Evolutionary conservation across 345 rosid genomes (phyloP).

Genomic region (Sonneratia alba): DNA sequence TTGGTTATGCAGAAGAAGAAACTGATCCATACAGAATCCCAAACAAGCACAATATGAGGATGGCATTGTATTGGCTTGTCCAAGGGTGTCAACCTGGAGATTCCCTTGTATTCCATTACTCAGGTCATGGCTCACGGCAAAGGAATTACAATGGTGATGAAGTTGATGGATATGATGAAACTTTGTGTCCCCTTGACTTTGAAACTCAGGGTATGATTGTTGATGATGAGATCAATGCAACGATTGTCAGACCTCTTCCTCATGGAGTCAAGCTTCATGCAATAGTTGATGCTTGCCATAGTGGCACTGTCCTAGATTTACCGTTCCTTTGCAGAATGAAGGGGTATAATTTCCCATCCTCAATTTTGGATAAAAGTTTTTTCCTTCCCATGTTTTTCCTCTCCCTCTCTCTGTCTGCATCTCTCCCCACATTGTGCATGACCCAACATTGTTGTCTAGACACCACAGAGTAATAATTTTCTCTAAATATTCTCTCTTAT

Average conservation of each 20-base stretch:
- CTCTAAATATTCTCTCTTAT: neutral
- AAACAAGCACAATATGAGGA: conserved; percentile 61
- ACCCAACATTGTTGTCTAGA: neutral
- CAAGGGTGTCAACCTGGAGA: conserved; percentile 89
- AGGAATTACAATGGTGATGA: conserved; percentile 76
- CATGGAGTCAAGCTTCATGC: conserved; percentile 74
- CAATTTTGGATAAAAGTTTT: neutral
- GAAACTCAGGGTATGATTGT: conserved; percentile 96
- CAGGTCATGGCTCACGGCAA: conserved; percentile 78
- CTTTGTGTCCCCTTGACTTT: conserved; percentile 77
- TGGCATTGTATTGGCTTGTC: conserved; percentile 85
- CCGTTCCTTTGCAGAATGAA: conserved; percentile 76
- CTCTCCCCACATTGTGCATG: neutral
- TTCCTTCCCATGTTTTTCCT: neutral
- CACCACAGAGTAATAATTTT: neutral
- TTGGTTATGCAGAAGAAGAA: conserved; percentile 64
- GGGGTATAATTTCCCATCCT: conserved; percentile 31
- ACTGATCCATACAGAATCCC: conserved; percentile 66
- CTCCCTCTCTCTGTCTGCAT: neutral
- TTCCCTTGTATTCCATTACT: conserved; percentile 77
- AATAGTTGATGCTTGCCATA: conserved; percentile 74
- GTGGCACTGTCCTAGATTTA: conserved; percentile 82
- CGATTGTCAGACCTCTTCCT: conserved; percentile 66
- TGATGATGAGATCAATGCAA: conserved; percentile 76
- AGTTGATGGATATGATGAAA: conserved; percentile 81